These are phyloP conservation scores for Narthecium ossifragum DNA, from an alignment of 106 monocot species.

Conservation along the genomic window DNA sequence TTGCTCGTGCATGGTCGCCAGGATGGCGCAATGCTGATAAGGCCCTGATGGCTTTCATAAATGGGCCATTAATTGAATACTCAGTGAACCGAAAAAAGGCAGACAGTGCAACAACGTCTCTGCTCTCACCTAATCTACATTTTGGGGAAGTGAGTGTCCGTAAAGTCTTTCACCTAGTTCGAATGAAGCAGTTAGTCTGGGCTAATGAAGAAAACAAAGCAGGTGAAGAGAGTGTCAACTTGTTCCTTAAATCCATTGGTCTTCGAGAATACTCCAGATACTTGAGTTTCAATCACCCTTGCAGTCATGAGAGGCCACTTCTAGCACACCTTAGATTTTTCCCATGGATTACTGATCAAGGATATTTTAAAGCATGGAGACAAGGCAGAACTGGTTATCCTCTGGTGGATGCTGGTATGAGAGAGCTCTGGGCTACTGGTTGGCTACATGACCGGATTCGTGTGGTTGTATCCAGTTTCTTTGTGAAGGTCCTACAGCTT, in stretches of 20 bases:
- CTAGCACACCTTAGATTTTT: constrained; percentile 77
- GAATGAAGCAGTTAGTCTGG: constrained; percentile 95
- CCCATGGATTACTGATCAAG: constrained; percentile 78
- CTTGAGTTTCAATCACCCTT: constrained; percentile 90
- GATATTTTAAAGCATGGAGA: constrained; percentile 83
- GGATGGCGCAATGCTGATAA: constrained; percentile 93
- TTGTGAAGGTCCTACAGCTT: constrained; percentile 93
- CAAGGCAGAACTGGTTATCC: constrained; percentile 96
- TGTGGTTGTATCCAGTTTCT: constrained; percentile 92
- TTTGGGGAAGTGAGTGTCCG: constrained; percentile 92
- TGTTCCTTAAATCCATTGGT: constrained; percentile 81
- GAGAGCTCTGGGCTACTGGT: constrained; percentile 95
- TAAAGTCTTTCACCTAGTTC: constrained; percentile 83
- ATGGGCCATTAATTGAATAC: constrained; percentile 69
- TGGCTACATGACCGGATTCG: constrained; percentile 94
- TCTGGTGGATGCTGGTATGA: constrained; percentile 96
- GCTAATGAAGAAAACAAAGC: constrained; percentile 68
- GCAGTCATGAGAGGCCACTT: constrained; percentile 83
- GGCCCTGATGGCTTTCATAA: constrained; percentile 59
- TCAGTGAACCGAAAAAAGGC: constrained; percentile 73
- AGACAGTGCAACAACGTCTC: constrained; percentile 82
- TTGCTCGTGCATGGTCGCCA: constrained; percentile 89
- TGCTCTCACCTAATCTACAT: constrained; percentile 88
- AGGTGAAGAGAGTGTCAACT: constrained; percentile 79
- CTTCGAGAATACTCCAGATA: constrained; percentile 91